phyloP scores from a whole-genome alignment of 345 rosid genomes.

The Hypericum perforatum region DNA sequence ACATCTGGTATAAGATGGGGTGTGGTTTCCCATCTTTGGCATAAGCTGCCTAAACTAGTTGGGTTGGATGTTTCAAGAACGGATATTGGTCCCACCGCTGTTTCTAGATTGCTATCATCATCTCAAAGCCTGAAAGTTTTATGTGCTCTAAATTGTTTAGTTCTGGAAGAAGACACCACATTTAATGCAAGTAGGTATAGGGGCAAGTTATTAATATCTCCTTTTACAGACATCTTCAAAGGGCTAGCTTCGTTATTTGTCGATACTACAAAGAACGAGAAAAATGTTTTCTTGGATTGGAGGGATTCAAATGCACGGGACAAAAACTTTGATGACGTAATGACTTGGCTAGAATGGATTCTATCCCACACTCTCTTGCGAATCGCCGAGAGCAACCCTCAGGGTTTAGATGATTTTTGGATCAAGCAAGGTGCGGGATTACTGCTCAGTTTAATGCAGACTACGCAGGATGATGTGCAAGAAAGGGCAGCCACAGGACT shows the following conservation, averaged over 20 bases:
- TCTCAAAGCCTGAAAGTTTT: slow-evolving; percentile 59
- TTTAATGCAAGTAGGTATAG: slow-evolving; percentile 36
- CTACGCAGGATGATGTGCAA: slow-evolving; percentile 76
- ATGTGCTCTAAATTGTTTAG: slow-evolving; percentile 63
- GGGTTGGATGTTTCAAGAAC: slow-evolving; percentile 82
- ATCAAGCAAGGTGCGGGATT: slow-evolving; percentile 71
- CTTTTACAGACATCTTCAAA: slow-evolving; percentile 46
- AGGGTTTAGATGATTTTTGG: slow-evolving; percentile 66
- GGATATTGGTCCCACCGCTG: slow-evolving; percentile 45
- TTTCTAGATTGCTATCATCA: slow-evolving; percentile 56
- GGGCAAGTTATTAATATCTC: slow-evolving; percentile 51
- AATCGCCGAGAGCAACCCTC: slow-evolving; percentile 64
- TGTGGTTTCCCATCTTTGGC: slow-evolving; percentile 49
- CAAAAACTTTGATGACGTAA: slow-evolving; percentile 42
- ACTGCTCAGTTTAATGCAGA: slow-evolving; percentile 64
- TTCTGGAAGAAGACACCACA: slow-evolving; percentile 48
- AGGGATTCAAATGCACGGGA: slow-evolving; percentile 32
- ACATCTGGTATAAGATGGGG: slow-evolving; percentile 72
- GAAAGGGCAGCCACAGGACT: slow-evolving; percentile 91
- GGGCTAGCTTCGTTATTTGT: slow-evolving; percentile 50
- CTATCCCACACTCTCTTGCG: slow-evolving; percentile 63
- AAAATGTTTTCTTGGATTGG: slow-evolving; percentile 44
- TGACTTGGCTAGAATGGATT: slow-evolving; percentile 72
- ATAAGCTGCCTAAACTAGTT: slow-evolving; percentile 51
- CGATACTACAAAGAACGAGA: slow-evolving; percentile 36